Evolutionary conservation across 2,329 filamentous ascomycete genomes (phyloP), one percentile per base, ranked within the genome.

Genomic region (Penicillium sp.): DNA sequence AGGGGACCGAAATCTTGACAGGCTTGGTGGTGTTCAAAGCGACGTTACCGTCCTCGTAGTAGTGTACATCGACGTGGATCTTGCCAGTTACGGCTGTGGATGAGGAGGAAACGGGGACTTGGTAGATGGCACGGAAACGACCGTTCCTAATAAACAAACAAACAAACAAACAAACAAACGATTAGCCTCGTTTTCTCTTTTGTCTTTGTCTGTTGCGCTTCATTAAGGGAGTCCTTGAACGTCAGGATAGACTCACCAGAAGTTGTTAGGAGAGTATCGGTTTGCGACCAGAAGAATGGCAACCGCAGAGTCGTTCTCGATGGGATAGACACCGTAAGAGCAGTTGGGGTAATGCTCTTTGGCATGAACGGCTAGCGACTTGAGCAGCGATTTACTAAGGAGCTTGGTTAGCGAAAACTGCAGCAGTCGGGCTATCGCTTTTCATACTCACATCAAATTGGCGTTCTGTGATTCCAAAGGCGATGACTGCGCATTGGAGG

Each of bases 21-120:
- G 90, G 83, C 81, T 97, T 97, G 73, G 87, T 89, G n/a, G 95
- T 97, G 66, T 94, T 85, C 62, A 99, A 86, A 2, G 95, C 90
- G 61, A 99, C 95, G 75, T 99, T 99, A 65, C 95, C 95, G 76
- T 99, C 96, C 81, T 99, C 95, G 82, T 99, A 99, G 85, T 99
- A 99, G 84, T 99, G 95, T 56, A 99, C 94, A 70, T 98, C 93
- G 58, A 97, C 91, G 78, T 94, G 92, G 79, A 98, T 89, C 62
- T 85, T 88, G 71, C 95, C 95, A 40, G 89, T 88, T 47, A 98
- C 82, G 53, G 83, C 83, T 66, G 84, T 84, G 26, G 76, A 69
- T 5, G 73, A 69, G 1, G 86, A 86, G n/a, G 88, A 82, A 0
- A 93, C 88, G 65, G 89, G 85, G 78, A 91, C 90, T 71, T 90